Conservation (phyloP, 371 early-diverging fungal genomes). For the Actinomucor elegans region DNA sequence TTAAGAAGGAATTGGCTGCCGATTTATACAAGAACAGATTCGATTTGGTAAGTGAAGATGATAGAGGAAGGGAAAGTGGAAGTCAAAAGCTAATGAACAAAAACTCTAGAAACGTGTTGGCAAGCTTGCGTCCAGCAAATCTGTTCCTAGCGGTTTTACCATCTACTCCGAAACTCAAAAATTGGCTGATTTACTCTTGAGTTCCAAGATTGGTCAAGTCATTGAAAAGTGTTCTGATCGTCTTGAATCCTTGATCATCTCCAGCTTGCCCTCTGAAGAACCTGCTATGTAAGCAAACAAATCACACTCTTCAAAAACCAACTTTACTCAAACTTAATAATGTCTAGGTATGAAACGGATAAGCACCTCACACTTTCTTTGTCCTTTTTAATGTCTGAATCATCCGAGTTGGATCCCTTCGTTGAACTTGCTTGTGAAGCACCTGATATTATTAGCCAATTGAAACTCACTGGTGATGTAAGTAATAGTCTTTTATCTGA, state of each 20-base stretch:
- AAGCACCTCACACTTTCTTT: slow-evolving; percentile 10
- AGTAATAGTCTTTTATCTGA: no score
- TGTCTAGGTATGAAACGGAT: slow-evolving; percentile 16
- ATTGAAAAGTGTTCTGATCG: slow-evolving; percentile 34
- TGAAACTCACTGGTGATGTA: slow-evolving; percentile 29
- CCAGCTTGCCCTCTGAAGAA: slow-evolving; percentile 52
- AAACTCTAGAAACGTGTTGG: slow-evolving; percentile 10
- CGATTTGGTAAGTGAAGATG: slow-evolving; percentile 53
- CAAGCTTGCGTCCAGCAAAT: slow-evolving; percentile 23
- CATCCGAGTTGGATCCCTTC: slow-evolving; percentile 22
- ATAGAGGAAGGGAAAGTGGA: not conserved
- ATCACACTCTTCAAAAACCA: no score
- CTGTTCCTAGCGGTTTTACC: slow-evolving; percentile 20
- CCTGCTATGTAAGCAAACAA: slow-evolving; percentile 27
- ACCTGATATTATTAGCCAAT: slow-evolving; percentile 28
- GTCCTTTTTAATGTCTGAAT: slow-evolving; percentile 23
- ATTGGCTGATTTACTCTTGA: slow-evolving; percentile 37
- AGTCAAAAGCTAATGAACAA: not conserved
- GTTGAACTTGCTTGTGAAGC: slow-evolving; percentile 38
- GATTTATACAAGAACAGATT: slow-evolving; percentile 57
- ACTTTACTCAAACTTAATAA: not conserved
- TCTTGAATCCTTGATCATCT: slow-evolving; percentile 39
- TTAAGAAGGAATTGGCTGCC: slow-evolving; percentile 52
- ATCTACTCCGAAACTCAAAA: slow-evolving; percentile 47
- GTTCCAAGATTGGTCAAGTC: slow-evolving; percentile 34